A percentile compares a stretch with the other conserved stretches of the same genome.
Evolutionary conservation across 257 asterid species (phyloP).

Genomic region (Penstemon eatonii): DNA sequence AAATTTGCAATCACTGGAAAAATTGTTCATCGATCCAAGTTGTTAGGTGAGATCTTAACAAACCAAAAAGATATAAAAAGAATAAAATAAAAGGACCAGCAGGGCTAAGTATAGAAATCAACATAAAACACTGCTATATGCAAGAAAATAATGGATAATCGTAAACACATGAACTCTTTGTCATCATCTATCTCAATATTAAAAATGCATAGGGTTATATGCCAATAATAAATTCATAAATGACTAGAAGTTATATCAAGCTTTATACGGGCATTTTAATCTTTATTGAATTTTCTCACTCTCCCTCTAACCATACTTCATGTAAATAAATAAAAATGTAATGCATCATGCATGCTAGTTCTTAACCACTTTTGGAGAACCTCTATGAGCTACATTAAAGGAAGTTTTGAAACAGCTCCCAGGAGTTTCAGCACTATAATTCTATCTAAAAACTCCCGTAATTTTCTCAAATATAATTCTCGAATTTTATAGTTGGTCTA

Average conservation of each 20-base stretch:
- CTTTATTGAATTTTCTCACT: background rate
- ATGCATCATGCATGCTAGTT: background rate
- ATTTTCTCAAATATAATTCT: background rate
- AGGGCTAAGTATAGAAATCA: background rate
- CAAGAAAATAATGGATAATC: conserved; percentile 6
- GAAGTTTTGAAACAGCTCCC: background rate
- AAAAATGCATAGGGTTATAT: background rate
- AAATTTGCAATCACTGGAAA: conserved; percentile 22
- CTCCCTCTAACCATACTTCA: background rate
- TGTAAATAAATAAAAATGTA: too few species aligned
- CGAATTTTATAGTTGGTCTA: background rate
- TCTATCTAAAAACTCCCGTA: background rate
- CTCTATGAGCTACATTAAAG: background rate
- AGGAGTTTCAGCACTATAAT: background rate
- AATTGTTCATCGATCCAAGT: conserved; percentile 20
- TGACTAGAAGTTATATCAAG: background rate
- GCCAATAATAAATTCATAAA: background rate
- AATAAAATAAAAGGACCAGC: background rate
- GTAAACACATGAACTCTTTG: background rate
- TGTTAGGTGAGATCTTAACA: background rate
- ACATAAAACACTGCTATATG: background rate
- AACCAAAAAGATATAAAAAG: background rate
- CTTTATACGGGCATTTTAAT: background rate
- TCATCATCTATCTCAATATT: background rate
- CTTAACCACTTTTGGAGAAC: background rate